Evolutionary conservation across 2,329 filamentous ascomycete genomes (phyloP), one percentile per base, ranked within the genome.

Genomic region (Clonostachys rosea): DNA sequence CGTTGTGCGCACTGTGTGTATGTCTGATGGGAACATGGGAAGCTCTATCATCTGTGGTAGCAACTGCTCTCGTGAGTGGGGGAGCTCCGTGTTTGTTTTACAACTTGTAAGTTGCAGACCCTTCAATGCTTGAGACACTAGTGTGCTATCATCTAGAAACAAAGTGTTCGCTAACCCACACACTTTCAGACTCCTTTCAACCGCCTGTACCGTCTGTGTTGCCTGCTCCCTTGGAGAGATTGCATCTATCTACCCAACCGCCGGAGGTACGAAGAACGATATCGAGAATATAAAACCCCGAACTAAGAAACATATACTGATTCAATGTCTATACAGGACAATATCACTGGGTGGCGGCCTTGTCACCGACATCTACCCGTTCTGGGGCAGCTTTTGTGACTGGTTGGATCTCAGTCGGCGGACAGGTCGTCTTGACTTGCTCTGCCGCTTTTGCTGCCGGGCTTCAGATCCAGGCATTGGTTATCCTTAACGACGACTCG

Each of bases 11-110:
- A 30, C 10, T 30, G 24, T 30, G 24, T 10, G 24, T 30, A 10
- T 30, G 24, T 30, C 9, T 30, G 24, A 30, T 30, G 24, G 24
- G 24, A 30, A 76, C 74, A 10, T 77, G 73, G 73, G 74, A 77
- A 47, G 73, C 73, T 1, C 55, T 75, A 4, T 68, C 69, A 0
- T 68, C 67, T 2, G 73, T 76, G 5, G 62, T 77, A 11, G 65
- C 69, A 3, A 62, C 63, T 5, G 73, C 71, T 2, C 51, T 76
- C 33, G 62, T 63, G 3, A 71, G 65, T 40, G 73, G 73, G 0
- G 72, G 73, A 34, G 68, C 73, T 1, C 70, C 70, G 2, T 73
- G 69, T 50, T 54, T 73, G 1, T 71, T 75, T 42, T 74, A 69
- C 50, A 71, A 71, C 47, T 64, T 68, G 67, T 69, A 60, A 50